phyloP scores from a whole-genome alignment of 208 protist genomes.

The Naegleria lovaniensis region DNA sequence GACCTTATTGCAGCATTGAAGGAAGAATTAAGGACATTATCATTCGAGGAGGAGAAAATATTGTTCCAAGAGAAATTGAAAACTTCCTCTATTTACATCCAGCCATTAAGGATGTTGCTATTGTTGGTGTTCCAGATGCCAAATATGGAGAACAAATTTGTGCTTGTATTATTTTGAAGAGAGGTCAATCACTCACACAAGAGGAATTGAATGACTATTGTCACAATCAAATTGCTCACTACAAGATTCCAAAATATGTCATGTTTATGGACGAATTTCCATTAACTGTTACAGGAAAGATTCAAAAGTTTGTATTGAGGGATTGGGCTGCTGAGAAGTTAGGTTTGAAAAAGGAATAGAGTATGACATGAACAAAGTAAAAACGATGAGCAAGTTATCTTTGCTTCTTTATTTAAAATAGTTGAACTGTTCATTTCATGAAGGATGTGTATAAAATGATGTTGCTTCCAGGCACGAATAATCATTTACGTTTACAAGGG shows the following conservation, averaged over 20 bases:
- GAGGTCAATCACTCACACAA: slow-evolving; percentile 28
- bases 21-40: slow-evolving; percentile 59
- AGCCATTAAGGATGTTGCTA: slow-evolving; percentile 39
- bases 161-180: slow-evolving; percentile 44
- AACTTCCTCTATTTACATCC: slow-evolving; percentile 47
- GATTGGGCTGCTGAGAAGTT: not conserved
- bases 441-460: too few relatives aligned
- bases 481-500: too few relatives aligned
- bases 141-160: slow-evolving; percentile 48
- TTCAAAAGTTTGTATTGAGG: slow-evolving; percentile 44
- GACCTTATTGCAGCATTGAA: slow-evolving; percentile 48
- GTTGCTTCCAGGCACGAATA: too few relatives aligned
- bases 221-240: slow-evolving; percentile 45
- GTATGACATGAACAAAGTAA: too few relatives aligned
- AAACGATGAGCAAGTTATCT: too few relatives aligned
- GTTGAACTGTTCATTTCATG: too few relatives aligned
- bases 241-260: slow-evolving; percentile 46
- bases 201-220: slow-evolving; percentile 39
- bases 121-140: slow-evolving; percentile 45
- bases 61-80: slow-evolving; percentile 57
- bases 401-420: too few relatives aligned
- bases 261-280: slow-evolving; percentile 46
- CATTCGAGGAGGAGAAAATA: slow-evolving; percentile 62
- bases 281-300: slow-evolving; percentile 46
- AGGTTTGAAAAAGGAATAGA: not conserved